These are phyloP conservation scores for Cryptosporidium canis DNA, from an alignment of 169 alveolate species.

Conservation along the genomic window DNA sequence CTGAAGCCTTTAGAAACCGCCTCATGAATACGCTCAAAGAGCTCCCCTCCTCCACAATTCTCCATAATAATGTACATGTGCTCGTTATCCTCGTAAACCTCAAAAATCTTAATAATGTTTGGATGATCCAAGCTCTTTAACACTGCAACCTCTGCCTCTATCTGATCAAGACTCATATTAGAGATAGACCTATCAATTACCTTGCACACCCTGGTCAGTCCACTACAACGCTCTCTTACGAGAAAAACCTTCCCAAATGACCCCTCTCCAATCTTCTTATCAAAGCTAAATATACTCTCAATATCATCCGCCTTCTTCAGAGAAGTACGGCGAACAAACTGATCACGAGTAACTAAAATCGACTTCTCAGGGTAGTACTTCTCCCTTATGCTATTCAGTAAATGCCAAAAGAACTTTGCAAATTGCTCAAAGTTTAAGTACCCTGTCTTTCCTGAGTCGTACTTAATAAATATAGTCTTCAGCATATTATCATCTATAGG, in stretches of 20 bases:
- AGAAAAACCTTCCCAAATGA: conserved; percentile 79
- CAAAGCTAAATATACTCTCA: conserved; percentile 72
- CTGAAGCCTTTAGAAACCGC: conserved; percentile 73
- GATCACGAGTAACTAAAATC: conserved; percentile 73
- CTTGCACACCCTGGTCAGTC: conserved; percentile 75
- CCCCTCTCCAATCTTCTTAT: conserved; percentile 76
- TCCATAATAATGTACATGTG: conserved; percentile 92
- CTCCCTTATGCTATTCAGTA: conserved; percentile 76
- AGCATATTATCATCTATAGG: conserved; percentile 75
- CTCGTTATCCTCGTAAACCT: conserved; percentile 90
- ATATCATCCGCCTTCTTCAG: conserved; percentile 37
- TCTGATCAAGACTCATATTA: conserved; percentile 74
- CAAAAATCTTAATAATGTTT: conserved; percentile 88
- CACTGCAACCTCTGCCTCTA: conserved; percentile 77
- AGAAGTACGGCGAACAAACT: conserved; percentile 76
- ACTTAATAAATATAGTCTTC: conserved; percentile 21
- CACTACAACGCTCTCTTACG: conserved; percentile 75
- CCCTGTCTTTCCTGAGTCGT: conserved; percentile 39
- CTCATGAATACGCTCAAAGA: conserved; percentile 94
- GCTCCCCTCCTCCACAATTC: conserved; percentile 94
- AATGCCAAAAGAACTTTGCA: conserved; percentile 74
- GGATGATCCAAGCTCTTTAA: conserved; percentile 90
- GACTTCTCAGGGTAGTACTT: conserved; percentile 76
- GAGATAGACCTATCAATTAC: conserved; percentile 74
- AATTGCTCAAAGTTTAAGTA: conserved; percentile 73